These are phyloP conservation scores for Paradendryphiella salina DNA, from an alignment of 2,329 filamentous ascomycete species.

Conservation along the genomic window DNA sequence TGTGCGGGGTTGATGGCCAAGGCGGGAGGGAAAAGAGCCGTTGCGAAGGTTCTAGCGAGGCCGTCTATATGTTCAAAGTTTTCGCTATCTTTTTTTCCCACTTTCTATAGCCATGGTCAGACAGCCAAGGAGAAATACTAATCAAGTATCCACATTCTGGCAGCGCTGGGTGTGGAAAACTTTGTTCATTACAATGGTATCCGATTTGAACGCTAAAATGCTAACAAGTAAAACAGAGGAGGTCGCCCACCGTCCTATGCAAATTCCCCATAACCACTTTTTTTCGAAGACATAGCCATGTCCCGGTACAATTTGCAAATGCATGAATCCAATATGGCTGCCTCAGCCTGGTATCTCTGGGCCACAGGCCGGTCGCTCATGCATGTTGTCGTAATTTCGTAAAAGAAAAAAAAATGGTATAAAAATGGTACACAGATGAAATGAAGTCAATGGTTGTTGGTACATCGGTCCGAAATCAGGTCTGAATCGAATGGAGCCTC, in stretches of 20 bases:
- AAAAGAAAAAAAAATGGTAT: conserved; percentile 20
- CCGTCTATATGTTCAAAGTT: not conserved
- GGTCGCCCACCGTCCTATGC: conserved; percentile 15
- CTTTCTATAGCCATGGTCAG: not conserved
- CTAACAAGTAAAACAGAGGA: conserved; percentile 16
- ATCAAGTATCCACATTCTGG: not conserved
- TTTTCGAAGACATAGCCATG: conserved; percentile 10
- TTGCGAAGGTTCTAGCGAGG: conserved; percentile 5
- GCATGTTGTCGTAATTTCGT: conserved; percentile 36
- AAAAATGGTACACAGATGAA: conserved; percentile 31
- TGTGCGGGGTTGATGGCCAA: conserved; percentile 21
- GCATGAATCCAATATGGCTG: conserved; percentile 28
- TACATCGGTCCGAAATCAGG: conserved; percentile 33
- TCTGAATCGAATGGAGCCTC: conserved; percentile 43
- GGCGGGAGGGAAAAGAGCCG: not conserved
- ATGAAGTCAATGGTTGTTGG: conserved; percentile 17
- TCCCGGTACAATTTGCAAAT: conserved; percentile 18
- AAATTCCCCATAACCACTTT: conserved; percentile 20
- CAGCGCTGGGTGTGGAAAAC: not conserved
- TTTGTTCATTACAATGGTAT: conserved; percentile 15
- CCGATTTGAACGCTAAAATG: conserved; percentile 21
- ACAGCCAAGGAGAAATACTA: not conserved
- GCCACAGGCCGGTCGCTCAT: conserved; percentile 42
- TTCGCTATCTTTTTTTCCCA: not conserved
- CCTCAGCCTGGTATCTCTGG: conserved; percentile 38